A percentile compares a stretch with the other conserved stretches of the same genome.
These are phyloP conservation scores for Penicillium verrucosum DNA, from an alignment of 2,329 filamentous ascomycete genomes.

Conservation along the genomic window DNA sequence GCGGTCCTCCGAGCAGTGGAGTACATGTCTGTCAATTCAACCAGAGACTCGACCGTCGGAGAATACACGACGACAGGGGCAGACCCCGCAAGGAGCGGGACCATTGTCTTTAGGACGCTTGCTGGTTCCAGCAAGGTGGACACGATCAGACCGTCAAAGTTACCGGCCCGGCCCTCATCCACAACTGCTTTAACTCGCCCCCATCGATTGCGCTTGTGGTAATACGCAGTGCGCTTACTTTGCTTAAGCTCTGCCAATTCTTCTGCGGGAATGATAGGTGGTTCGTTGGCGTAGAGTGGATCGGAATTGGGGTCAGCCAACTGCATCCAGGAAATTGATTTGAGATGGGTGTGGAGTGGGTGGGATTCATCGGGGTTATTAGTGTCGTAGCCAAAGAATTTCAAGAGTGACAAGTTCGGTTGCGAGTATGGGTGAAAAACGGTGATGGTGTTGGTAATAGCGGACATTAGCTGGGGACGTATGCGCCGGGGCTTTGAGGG, in stretches of 20 bases:
- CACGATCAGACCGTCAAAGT: constrained; percentile 78
- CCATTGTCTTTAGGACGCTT: constrained; percentile 68
- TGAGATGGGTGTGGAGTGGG: constrained; percentile 76
- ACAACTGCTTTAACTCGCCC: constrained; percentile 68
- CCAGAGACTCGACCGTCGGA: constrained; percentile 73
- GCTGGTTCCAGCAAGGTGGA: constrained; percentile 78
- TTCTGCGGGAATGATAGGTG: constrained; percentile 57
- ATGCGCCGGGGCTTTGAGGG: constrained; percentile 26
- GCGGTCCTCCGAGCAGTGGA: constrained; percentile 74
- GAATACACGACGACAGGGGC: constrained; percentile 84
- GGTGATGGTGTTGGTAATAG: constrained; percentile 57
- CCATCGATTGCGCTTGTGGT: constrained; percentile 84
- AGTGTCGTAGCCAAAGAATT: constrained; percentile 83
- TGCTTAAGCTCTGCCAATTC: constrained; percentile 70
- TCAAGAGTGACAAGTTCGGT: constrained; percentile 81
- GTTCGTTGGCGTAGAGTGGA: constrained; percentile 66
- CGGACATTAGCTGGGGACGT: constrained; percentile 35
- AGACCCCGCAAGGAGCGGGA: constrained; percentile 79
- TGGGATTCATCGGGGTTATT: constrained; percentile 63
- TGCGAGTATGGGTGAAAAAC: constrained; percentile 65
- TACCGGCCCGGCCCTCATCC: constrained; percentile 68
- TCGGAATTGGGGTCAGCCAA: constrained; percentile 75
- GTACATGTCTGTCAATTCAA: constrained; percentile 76
- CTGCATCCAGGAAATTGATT: constrained; percentile 87
- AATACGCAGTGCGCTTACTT: constrained; percentile 78